Conservation (phyloP, 2,329 filamentous ascomycete species). For the Cephalotrichum gorgonifer region DNA sequence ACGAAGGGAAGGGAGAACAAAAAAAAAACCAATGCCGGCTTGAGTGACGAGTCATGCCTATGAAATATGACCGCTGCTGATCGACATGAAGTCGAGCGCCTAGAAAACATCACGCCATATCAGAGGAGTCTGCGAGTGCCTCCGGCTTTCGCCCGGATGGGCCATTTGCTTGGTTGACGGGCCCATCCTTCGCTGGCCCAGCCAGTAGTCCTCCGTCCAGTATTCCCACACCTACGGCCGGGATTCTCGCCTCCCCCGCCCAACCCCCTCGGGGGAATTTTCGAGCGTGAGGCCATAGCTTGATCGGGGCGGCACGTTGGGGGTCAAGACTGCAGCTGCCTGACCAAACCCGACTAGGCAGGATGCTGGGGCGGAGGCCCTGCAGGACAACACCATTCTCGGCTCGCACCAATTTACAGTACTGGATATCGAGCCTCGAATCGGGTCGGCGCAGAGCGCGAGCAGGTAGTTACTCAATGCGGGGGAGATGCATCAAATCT, state of each 20-base stretch:
- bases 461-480: neutral
- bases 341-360: neutral
- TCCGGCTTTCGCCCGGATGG: neutral
- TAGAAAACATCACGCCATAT: neutral
- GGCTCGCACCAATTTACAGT: neutral
- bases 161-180: neutral
- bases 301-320: neutral
- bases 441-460: neutral
- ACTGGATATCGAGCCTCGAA: neutral
- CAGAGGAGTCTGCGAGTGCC: neutral
- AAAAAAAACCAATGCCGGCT: neutral
- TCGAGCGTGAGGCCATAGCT: neutral
- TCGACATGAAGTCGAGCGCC: neutral
- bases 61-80: neutral
- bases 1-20: too few relatives aligned
- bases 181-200: neutral
- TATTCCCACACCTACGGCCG: neutral
- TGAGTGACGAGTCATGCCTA: neutral
- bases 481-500: neutral
- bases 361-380: neutral
- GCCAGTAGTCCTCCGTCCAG: neutral
- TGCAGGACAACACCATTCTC: neutral
- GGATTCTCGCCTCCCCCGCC: neutral
- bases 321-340: neutral
- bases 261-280: neutral